Evolutionary conservation across 1,284 basidiomycete genomes (phyloP), one percentile per base, ranked within the genome.

Genomic region (Sporisorium reilianum): DNA sequence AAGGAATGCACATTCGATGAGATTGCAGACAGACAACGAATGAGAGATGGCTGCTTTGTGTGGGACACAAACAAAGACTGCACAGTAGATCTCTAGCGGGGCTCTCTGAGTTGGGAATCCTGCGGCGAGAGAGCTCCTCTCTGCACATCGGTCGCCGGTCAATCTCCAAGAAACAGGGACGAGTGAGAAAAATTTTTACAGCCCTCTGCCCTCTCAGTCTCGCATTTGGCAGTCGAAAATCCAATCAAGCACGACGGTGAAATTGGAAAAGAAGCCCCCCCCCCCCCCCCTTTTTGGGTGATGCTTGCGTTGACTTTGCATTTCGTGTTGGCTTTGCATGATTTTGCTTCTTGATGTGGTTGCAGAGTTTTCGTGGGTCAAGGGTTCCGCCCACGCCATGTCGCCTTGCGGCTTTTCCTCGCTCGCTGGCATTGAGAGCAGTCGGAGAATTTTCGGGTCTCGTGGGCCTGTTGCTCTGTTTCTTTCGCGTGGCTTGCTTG

Each of bases 101-200:
- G 28, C 28, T 30, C 28, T 38, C 36, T 38, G 16, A 38, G 36
- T 38, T n/a, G 18, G 16, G 36, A n/a, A 38, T 18, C 4, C 5
- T 18, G 16, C 16, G n/a, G 30, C 32, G 20, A 16, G 16, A 23
- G 12, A 26, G 14, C 1, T n/a, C 23, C 25, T 42, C 12, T 30
- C 25, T 44, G 36, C 46, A 42, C 32, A 14, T 61, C 52, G 45
- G 23, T 64, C 55, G 51, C 55, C 50, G 62, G 62, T 58, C 55
- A 53, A 64, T 58, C 55, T 28, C 7, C 32, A 23, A 8, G 11
- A 38, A 38, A 38, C n/a, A n/a, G n/a, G n/a, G n/a, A n/a, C n/a
- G n/a, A 14, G n/a, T 20, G n/a, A 8, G n/a, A 41, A 20, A 16
- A 41, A 41, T 20, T 41, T 20, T 41, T n/a, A 8, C 7, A 20